Conservation (phyloP, 345 rosid genomes). For the Lepidium africanum region DNA sequence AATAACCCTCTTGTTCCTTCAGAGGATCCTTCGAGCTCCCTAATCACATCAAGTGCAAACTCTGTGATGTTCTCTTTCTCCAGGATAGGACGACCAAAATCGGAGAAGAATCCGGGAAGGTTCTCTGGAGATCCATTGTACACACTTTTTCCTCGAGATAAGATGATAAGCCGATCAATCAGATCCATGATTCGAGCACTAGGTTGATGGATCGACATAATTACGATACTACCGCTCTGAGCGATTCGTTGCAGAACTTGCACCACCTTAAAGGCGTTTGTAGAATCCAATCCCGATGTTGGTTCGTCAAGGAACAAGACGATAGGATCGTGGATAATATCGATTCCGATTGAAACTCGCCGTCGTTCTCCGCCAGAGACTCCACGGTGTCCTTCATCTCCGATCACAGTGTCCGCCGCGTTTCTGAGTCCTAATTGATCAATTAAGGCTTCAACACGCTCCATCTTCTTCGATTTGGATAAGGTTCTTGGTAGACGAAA, state of each 20-base stretch:
- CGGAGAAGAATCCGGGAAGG: slow-evolving; percentile 44
- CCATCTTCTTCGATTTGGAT: slow-evolving; percentile 64
- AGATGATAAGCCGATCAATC: slow-evolving; percentile 47
- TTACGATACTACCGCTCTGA: slow-evolving; percentile 76
- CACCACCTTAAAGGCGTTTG: slow-evolving; percentile 90
- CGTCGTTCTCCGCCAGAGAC: slow-evolving; percentile 94
- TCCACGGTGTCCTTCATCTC: slow-evolving; percentile 95
- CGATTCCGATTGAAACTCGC: slow-evolving; percentile 86
- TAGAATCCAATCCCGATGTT: slow-evolving; percentile 88
- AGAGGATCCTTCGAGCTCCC: slow-evolving; percentile 37
- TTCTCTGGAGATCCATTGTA: slow-evolving; percentile 51
- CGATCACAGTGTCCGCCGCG: slow-evolving; percentile 76
- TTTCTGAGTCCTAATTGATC: slow-evolving; percentile 81
- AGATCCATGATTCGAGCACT: slow-evolving; percentile 55
- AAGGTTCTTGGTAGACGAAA: slow-evolving; percentile 68
- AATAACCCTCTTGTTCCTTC: slow-evolving; percentile 49
- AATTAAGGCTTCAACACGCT: slow-evolving; percentile 70
- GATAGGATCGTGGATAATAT: slow-evolving; percentile 84
- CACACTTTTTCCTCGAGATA: slow-evolving; percentile 49
- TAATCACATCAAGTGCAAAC: slow-evolving; percentile 65
- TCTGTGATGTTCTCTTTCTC: slow-evolving; percentile 70
- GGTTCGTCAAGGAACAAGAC: slow-evolving; percentile 85
- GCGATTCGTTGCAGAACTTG: slow-evolving; percentile 81
- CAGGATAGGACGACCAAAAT: slow-evolving; percentile 65
- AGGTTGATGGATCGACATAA: slow-evolving; percentile 92